Conservation (phyloP, 2,329 filamentous ascomycete genomes). For the Diaporthe helianthi region DNA sequence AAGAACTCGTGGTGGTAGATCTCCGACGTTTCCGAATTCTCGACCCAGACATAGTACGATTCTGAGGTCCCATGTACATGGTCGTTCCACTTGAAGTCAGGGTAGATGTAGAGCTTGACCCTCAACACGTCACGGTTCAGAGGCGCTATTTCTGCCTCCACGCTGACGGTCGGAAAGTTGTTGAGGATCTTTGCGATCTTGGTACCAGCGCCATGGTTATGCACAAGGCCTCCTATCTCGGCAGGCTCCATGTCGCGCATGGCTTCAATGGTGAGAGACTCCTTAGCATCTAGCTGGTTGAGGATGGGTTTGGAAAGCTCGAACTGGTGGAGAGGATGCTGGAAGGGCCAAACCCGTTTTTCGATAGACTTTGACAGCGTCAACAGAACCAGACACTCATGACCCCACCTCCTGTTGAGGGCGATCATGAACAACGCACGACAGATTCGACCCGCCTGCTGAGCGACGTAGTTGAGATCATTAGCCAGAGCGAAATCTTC, state of each 20-base stretch:
- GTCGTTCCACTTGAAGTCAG: slow-evolving; percentile 95
- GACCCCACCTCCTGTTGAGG: slow-evolving; percentile 91
- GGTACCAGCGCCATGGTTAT: slow-evolving; percentile 86
- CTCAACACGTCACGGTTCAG: slow-evolving; percentile 92
- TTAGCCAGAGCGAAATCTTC: slow-evolving; percentile 95
- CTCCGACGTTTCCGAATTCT: slow-evolving; percentile 96
- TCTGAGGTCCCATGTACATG: slow-evolving; percentile 92
- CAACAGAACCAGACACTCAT: slow-evolving; percentile 89
- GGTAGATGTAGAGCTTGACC: slow-evolving; percentile 85
- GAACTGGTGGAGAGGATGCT: slow-evolving; percentile 95
- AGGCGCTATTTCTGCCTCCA: slow-evolving; percentile 94
- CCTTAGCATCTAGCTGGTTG: slow-evolving; percentile 83
- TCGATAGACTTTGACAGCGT: slow-evolving; percentile 97
- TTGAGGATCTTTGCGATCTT: slow-evolving; percentile 82
- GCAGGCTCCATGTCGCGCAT: slow-evolving; percentile 91
- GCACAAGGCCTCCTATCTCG: slow-evolving; percentile 89
- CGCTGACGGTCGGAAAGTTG: slow-evolving; percentile 89
- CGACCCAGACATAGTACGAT: slow-evolving; percentile 98
- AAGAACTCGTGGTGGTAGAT: slow-evolving; percentile 99
- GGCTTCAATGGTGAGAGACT: slow-evolving; percentile 76
- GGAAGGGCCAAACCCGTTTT: slow-evolving; percentile 91
- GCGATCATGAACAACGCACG: slow-evolving; percentile 97
- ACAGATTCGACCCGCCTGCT: slow-evolving; percentile 94
- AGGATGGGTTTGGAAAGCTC: slow-evolving; percentile 85
- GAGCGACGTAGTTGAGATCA: slow-evolving; percentile 92